phyloP scores from a whole-genome alignment of 2,329 filamentous ascomycete genomes.

The Aspergillus fumigatiaffinis region DNA sequence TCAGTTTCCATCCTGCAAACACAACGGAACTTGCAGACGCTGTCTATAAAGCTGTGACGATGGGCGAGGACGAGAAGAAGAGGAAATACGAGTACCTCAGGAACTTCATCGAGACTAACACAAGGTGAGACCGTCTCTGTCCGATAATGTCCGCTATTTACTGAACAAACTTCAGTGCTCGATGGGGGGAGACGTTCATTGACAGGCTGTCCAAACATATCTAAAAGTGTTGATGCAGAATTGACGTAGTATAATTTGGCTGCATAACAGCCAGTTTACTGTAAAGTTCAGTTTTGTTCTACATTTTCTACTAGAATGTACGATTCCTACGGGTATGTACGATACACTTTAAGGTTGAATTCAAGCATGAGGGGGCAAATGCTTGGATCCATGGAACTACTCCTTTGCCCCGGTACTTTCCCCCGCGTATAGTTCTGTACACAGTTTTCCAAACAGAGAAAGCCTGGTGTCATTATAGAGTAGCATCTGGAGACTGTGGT shows the following conservation, averaged over 20 bases:
- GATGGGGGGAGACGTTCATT: slow-evolving; percentile 32
- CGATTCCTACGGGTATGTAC: neutral
- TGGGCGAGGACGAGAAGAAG: slow-evolving; percentile 75
- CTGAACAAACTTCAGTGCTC: slow-evolving; percentile 20
- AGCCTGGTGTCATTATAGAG: neutral
- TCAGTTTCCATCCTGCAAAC: slow-evolving; percentile 95
- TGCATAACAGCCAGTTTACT: neutral
- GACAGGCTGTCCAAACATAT: slow-evolving; percentile 17
- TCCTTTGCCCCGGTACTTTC: neutral
- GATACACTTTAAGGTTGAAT: neutral
- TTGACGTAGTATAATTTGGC: neutral
- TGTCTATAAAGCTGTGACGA: slow-evolving; percentile 81
- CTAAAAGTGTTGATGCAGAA: neutral
- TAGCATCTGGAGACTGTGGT: neutral
- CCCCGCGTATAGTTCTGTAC: too few relatives aligned
- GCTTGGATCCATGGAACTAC: neutral
- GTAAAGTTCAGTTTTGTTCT: neutral
- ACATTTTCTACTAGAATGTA: neutral
- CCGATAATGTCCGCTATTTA: neutral
- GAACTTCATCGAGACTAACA: slow-evolving; percentile 89
- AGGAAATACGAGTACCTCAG: slow-evolving; percentile 79
- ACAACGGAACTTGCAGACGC: slow-evolving; percentile 85
- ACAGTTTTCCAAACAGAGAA: neutral
- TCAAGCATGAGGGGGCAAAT: neutral
- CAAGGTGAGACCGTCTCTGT: slow-evolving; percentile 49